Base-by-base conservation (phyloP, 2,329 filamentous ascomycete genomes). In the Pseudogymnoascus sp. region DNA sequence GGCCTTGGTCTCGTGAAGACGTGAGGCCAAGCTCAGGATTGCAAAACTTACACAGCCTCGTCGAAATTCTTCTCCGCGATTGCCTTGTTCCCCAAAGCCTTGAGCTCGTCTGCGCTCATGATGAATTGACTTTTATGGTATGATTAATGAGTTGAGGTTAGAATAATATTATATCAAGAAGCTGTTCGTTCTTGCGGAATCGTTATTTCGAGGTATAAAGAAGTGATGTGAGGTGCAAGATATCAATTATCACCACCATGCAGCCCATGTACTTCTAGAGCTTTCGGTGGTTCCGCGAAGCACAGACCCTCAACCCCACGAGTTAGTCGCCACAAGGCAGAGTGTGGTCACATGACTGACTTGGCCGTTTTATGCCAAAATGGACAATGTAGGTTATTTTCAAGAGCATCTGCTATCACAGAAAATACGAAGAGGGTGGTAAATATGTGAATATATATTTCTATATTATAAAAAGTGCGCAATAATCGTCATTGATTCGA, bases 61-160 rank as follows among this genome's bases (percentile, higher is more conserved):
- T 91, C 83, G 75, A 96, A 99, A 77, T 97, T 91, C 83, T 97
- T 97, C 65, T 90, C 91, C 67, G 91, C 88, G 76, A 99, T 99
- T 77, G 95, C 92, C 81, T 96, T 96, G 82, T 99, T 99, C 80
- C 93, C 94, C 74, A 94, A 88, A 71, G 92, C 91, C 82, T 99
- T 99, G 71, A 99, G 85, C 84, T 93, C 83, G 75, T 87, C 85
- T 68, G 83, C 84, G 54, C 54, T 58, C 71, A 73, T 73, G 39
- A 60, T 61, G 30, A 7, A 61, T 14, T 61, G 35, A 59, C 20
- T 18, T 61, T 16, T 34, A 20, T 54, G 22, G 18, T 60, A 60
- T 60, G 57, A 47, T 60, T 22, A 34, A 32, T 47, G 25, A 18
- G 25, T 57, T 30, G 25, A 14, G 11, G 2, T 38, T 22, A 38